These are phyloP conservation scores for Chytriomyces sp. DNA, from an alignment of 192 early-diverging fungal species.

Conservation along the genomic window DNA sequence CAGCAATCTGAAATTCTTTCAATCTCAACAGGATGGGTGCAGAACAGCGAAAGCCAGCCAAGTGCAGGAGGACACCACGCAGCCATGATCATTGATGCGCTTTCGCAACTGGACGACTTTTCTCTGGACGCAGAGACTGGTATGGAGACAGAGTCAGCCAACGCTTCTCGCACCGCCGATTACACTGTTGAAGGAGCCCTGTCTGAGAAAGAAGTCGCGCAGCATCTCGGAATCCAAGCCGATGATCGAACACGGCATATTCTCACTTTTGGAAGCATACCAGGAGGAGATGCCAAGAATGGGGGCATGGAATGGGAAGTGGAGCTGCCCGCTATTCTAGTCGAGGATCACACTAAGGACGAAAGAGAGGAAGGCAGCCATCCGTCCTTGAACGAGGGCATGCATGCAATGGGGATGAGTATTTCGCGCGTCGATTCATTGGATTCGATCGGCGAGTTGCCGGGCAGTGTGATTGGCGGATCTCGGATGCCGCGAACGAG, in stretches of 20 bases:
- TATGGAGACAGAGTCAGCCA: neutral
- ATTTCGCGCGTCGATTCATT: constrained; percentile 1
- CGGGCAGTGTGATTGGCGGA: neutral
- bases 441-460: constrained; percentile 3
- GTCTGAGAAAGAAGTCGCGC: constrained; percentile 19
- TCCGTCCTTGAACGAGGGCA: neutral
- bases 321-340: constrained; percentile 37
- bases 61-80: constrained; percentile 47
- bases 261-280: constrained; percentile 25
- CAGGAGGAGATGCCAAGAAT: neutral
- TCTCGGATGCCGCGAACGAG: constrained; percentile 2
- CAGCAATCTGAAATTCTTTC: neutral
- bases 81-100: constrained; percentile 40
- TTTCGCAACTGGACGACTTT: constrained; percentile 39
- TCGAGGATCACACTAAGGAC: constrained; percentile 16
- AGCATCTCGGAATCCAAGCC: neutral
- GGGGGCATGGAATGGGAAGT: constrained; percentile 30
- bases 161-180: constrained; percentile 13
- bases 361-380: neutral
- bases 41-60: constrained; percentile 41
- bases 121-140: constrained; percentile 25
- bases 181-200: constrained; percentile 24
- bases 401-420: constrained; percentile 5
- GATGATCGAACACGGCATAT: constrained; percentile 8
- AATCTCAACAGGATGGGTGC: constrained; percentile 42